A percentile compares a stretch with the other conserved stretches of the same genome.
These are phyloP conservation scores for Fagus sylvatica DNA, from an alignment of 306 rosid genomes.

Conservation along the genomic window DNA sequence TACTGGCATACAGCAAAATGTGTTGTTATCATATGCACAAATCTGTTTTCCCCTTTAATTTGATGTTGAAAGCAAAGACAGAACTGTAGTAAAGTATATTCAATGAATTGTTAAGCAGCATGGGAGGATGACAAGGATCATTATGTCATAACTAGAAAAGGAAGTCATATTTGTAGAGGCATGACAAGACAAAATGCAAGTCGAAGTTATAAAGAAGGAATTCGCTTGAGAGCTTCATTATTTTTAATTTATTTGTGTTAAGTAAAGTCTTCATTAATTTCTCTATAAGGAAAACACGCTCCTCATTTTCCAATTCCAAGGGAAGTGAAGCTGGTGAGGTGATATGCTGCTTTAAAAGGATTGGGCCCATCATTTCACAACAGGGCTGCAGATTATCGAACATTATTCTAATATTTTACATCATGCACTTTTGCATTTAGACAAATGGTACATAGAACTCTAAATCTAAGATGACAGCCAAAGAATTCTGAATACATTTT, in stretches of 20 bases:
- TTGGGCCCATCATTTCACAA: background rate
- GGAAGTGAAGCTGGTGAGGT: background rate
- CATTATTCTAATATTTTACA: background rate
- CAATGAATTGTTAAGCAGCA: background rate
- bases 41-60: background rate
- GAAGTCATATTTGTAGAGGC: background rate
- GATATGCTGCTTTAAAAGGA: background rate
- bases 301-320: background rate
- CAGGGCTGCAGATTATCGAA: background rate
- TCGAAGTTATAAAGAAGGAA: background rate
- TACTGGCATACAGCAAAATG: background rate
- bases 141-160: background rate
- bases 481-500: background rate
- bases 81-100: background rate
- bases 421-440: background rate
- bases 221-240: no score
- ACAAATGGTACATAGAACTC: background rate
- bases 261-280: background rate
- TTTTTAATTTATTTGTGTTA: no score
- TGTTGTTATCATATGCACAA: background rate
- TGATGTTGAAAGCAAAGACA: background rate
- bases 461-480: background rate
- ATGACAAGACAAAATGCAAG: background rate
- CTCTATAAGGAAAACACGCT: background rate
- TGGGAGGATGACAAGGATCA: background rate